These are phyloP conservation scores for Lachancea fermentati DNA, from an alignment of 805 yeast genomes.

Conservation along the genomic window DNA sequence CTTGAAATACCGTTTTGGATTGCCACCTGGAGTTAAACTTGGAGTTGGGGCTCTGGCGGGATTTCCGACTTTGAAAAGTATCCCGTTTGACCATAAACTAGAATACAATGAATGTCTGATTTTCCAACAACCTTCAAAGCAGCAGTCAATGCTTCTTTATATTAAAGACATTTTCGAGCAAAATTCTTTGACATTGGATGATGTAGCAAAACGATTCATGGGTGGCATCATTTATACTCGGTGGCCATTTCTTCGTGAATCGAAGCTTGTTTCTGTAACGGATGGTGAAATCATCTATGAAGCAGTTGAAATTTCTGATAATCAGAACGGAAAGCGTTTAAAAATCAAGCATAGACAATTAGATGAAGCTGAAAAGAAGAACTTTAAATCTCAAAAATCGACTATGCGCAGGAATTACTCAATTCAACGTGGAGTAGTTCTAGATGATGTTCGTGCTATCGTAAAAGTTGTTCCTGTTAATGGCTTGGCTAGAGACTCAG, in stretches of 20 bases:
- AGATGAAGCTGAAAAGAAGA: slow-evolving; percentile 42
- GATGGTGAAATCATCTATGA: slow-evolving; percentile 49
- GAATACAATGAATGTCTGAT: slow-evolving; percentile 61
- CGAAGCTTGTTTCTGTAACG: slow-evolving; percentile 56
- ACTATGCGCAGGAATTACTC: slow-evolving; percentile 40
- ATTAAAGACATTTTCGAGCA: slow-evolving; percentile 47
- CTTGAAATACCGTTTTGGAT: slow-evolving; percentile 44
- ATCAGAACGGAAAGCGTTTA: slow-evolving; percentile 20
- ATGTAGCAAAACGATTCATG: slow-evolving; percentile 57
- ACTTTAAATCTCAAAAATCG: slow-evolving; percentile 39
- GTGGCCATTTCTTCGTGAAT: slow-evolving; percentile 91
- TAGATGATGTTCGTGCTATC: slow-evolving; percentile 50
- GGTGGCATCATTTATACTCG: slow-evolving; percentile 64
- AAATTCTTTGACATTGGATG: slow-evolving; percentile 50
- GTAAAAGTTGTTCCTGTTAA: slow-evolving; percentile 69
- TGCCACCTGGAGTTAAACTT: slow-evolving; percentile 57
- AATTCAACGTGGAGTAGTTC: slow-evolving; percentile 54
- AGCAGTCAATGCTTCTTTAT: slow-evolving; percentile 71
- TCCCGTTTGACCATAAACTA: slow-evolving; percentile 54
- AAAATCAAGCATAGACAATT: slow-evolving; percentile 37
- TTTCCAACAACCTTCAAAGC: slow-evolving; percentile 79
- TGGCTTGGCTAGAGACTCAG: slow-evolving; percentile 63
- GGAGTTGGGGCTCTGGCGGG: slow-evolving; percentile 81
- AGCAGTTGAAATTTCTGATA: slow-evolving; percentile 11
- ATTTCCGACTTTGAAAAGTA: slow-evolving; percentile 75